Percentiles rank a stretch among this genome's conserved stretches.
Evolutionary conservation across 768 basidiomycete species (phyloP).

Genomic region (Brasilioporus rufonigricans): DNA sequence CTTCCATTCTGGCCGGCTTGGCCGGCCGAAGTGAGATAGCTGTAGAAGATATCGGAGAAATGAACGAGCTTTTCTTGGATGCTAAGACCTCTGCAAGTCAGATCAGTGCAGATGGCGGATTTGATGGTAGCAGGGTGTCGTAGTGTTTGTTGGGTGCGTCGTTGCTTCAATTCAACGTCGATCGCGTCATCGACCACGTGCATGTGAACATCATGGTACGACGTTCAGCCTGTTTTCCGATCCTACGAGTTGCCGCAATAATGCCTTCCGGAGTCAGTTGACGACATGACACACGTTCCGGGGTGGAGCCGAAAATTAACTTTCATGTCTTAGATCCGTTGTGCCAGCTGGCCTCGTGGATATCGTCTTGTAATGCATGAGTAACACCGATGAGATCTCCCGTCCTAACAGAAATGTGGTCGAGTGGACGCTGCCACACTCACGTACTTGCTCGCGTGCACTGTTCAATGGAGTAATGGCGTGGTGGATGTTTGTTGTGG

Average conservation of each 20-base stretch:
- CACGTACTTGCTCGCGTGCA: neutral
- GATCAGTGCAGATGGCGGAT: slow-evolving; percentile 27
- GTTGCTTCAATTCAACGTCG: neutral
- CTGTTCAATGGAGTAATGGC: neutral
- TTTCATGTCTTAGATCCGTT: slow-evolving; percentile 11
- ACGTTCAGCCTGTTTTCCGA: neutral
- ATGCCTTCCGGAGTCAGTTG: neutral
- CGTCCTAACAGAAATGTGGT: neutral
- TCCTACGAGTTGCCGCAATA: neutral
- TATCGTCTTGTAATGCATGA: neutral
- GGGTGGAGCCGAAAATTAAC: slow-evolving; percentile 7
- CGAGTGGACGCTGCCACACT: neutral
- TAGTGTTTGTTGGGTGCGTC: slow-evolving; percentile 19
- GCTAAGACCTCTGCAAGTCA: slow-evolving; percentile 76
- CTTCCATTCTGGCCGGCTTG: slow-evolving; percentile 78
- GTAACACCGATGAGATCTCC: slow-evolving; percentile 5
- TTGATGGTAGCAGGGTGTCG: slow-evolving; percentile 30
- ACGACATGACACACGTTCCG: neutral
- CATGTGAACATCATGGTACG: slow-evolving; percentile 4
- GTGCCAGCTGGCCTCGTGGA: slow-evolving; percentile 8
- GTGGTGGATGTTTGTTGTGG: neutral
- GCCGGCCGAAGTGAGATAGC: slow-evolving; percentile 79
- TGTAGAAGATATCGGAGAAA: slow-evolving; percentile 87
- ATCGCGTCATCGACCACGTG: slow-evolving; percentile 8
- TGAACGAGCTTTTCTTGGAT: slow-evolving; percentile 93